These are phyloP conservation scores for Trichoderma sp. DNA, from an alignment of 2,329 filamentous ascomycete species.

Conservation along the genomic window DNA sequence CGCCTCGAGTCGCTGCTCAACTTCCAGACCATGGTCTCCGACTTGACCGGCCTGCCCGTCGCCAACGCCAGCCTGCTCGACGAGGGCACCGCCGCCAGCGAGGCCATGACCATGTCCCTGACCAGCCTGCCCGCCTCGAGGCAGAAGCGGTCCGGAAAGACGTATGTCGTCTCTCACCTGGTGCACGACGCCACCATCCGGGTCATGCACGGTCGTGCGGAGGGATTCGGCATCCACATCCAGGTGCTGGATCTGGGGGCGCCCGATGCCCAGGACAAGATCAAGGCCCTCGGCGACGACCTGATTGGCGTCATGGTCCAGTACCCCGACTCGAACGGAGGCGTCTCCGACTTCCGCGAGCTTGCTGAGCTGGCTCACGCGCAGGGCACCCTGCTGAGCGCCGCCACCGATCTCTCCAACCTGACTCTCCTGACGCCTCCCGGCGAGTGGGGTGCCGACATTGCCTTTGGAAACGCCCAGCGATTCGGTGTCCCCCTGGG, in stretches of 20 bases:
- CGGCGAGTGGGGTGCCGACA: conserved; percentile 91
- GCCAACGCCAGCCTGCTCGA: conserved; percentile 90
- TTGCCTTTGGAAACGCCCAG: conserved; percentile 92
- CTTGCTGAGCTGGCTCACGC: conserved; percentile 78
- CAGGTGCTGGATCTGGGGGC: conserved; percentile 71
- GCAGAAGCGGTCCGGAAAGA: conserved; percentile 74
- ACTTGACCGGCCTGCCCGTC: conserved; percentile 83
- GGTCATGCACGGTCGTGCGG: conserved; percentile 80
- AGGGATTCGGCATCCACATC: conserved; percentile 88
- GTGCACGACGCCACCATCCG: conserved; percentile 85
- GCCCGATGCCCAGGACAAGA: conserved; percentile 59
- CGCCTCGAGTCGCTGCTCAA: conserved; percentile 89
- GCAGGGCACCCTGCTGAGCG: conserved; percentile 77
- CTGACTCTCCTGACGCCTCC: conserved; percentile 86
- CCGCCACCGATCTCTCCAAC: conserved; percentile 86
- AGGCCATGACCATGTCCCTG: conserved; percentile 93
- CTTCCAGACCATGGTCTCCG: conserved; percentile 90
- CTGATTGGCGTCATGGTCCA: conserved; percentile 90
- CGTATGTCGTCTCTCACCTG: conserved; percentile 78
- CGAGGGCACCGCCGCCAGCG: conserved; percentile 87
- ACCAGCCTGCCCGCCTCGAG: conserved; percentile 71
- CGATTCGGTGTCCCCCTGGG: conserved; percentile 90
- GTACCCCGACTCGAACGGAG: conserved; percentile 88
- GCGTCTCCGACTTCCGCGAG: conserved; percentile 71
- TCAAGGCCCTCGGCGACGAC: conserved; percentile 76